Evolutionary conservation across 306 rosid genomes (phyloP).

Genomic region (Geum urbanum): DNA sequence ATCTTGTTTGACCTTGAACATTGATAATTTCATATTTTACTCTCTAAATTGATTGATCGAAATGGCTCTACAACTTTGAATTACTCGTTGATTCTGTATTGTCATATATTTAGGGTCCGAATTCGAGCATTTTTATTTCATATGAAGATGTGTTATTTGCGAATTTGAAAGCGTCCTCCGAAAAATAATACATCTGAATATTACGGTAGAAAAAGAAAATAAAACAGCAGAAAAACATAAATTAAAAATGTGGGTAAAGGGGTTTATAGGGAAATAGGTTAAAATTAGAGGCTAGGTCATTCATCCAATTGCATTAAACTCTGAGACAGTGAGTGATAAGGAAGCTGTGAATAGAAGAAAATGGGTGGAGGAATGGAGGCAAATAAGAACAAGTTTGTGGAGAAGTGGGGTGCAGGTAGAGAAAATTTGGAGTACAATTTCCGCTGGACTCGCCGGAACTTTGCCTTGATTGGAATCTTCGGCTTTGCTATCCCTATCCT

Average conservation of each 20-base stretch:
- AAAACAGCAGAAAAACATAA: too few relatives aligned
- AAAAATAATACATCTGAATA: too few relatives aligned
- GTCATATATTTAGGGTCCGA: not conserved
- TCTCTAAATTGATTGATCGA: not conserved
- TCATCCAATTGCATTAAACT: not conserved
- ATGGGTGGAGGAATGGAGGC: slow-evolving; percentile 99
- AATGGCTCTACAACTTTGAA: not conserved
- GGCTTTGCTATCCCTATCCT: slow-evolving; percentile 77
- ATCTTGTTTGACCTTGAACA: not conserved
- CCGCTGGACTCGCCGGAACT: slow-evolving; percentile 95
- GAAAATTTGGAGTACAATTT: slow-evolving; percentile 85
- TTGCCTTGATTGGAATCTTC: slow-evolving; percentile 74
- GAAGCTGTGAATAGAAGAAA: slow-evolving; percentile 4
- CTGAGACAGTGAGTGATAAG: not conserved
- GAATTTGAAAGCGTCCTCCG: too few relatives aligned
- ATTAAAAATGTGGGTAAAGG: too few relatives aligned
- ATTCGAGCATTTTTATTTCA: too few relatives aligned
- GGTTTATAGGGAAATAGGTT: too few relatives aligned
- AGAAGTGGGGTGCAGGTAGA: slow-evolving; percentile 82
- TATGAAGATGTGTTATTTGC: too few relatives aligned
- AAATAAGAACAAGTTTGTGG: slow-evolving; percentile 77
- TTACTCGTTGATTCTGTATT: not conserved
- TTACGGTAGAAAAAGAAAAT: too few relatives aligned
- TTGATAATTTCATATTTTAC: too few relatives aligned
- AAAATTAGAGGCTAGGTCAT: too few relatives aligned